Conservation (phyloP, 371 early-diverging fungal species). For the Synchytrium microbalum region DNA sequence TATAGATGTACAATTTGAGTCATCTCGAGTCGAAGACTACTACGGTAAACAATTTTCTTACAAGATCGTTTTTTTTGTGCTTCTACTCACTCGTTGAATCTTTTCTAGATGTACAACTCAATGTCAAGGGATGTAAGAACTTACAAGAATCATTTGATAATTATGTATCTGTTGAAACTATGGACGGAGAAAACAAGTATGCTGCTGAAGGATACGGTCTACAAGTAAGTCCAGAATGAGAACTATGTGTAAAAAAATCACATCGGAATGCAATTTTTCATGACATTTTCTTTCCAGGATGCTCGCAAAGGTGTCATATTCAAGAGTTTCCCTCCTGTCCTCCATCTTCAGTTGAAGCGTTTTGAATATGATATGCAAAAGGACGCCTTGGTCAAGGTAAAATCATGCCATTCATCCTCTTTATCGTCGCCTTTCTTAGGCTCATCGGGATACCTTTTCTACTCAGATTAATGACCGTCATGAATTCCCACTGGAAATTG, state of each 20-base stretch:
- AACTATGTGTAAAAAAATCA: conserved; percentile 2
- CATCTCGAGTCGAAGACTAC: conserved; percentile 82
- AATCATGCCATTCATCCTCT: neutral
- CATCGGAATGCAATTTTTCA: too few species aligned
- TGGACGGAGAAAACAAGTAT: conserved; percentile 98
- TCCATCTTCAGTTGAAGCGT: conserved; percentile 96
- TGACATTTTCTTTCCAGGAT: conserved; percentile 42
- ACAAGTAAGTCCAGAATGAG: conserved; percentile 38
- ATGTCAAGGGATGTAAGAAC: conserved; percentile 87
- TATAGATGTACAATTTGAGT: conserved; percentile 87
- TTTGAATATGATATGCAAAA: conserved; percentile 94
- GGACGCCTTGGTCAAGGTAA: conserved; percentile 87
- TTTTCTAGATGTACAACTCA: conserved; percentile 79
- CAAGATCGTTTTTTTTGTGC: neutral
- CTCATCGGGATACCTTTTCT: neutral
- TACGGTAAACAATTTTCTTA: conserved; percentile 46
- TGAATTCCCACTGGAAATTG: conserved; percentile 89
- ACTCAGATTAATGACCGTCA: conserved; percentile 92
- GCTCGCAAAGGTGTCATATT: conserved; percentile 96
- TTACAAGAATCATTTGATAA: conserved; percentile 87
- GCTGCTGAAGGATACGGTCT: conserved; percentile 92
- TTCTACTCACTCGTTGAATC: conserved; percentile 5
- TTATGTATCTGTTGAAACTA: conserved; percentile 80
- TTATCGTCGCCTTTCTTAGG: neutral
- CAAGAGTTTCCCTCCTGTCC: conserved; percentile 88